Evolutionary conservation across 139 green algal genomes (phyloP).

Genomic region (Chlorella ohadii): DNA sequence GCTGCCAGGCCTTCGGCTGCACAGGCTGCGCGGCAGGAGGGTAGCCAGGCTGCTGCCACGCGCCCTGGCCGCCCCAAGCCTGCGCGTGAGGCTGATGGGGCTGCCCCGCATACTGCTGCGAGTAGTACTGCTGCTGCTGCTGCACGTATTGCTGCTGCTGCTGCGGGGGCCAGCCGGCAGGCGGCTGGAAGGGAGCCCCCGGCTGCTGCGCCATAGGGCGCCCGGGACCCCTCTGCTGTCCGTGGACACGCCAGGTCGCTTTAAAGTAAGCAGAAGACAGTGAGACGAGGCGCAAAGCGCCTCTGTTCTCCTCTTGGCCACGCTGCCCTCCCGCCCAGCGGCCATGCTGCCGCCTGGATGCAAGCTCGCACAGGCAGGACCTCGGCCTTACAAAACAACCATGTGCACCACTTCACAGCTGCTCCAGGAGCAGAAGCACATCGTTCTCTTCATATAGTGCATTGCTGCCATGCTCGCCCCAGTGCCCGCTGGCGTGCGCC

Average conservation of each 20-base stretch:
- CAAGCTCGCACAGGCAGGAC: not conserved
- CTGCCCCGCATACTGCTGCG: not conserved
- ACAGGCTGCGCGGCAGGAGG: too few relatives aligned
- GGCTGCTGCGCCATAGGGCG: not conserved
- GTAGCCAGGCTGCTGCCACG: too few relatives aligned
- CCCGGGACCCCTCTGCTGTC: not conserved
- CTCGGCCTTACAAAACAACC: too few relatives aligned
- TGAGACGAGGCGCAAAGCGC: too few relatives aligned
- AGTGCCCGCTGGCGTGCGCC: not conserved
- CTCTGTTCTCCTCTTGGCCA: too few relatives aligned
- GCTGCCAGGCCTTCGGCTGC: not conserved
- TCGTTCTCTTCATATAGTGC: constrained; percentile 23
- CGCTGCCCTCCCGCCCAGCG: not conserved
- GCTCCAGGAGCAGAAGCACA: not conserved
- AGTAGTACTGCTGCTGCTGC: not conserved
- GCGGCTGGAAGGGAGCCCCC: not conserved
- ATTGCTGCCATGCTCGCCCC: not conserved
- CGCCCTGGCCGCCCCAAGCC: too few relatives aligned
- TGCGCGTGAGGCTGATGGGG: not conserved
- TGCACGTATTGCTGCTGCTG: constrained; percentile 15
- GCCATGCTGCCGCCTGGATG: not conserved
- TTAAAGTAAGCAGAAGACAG: too few relatives aligned
- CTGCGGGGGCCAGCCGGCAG: not conserved
- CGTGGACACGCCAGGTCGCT: too few relatives aligned
- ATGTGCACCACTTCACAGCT: not conserved